Evolutionary conservation across 768 basidiomycete species (phyloP).

Genomic region (Hygrophorus pudorinus): DNA sequence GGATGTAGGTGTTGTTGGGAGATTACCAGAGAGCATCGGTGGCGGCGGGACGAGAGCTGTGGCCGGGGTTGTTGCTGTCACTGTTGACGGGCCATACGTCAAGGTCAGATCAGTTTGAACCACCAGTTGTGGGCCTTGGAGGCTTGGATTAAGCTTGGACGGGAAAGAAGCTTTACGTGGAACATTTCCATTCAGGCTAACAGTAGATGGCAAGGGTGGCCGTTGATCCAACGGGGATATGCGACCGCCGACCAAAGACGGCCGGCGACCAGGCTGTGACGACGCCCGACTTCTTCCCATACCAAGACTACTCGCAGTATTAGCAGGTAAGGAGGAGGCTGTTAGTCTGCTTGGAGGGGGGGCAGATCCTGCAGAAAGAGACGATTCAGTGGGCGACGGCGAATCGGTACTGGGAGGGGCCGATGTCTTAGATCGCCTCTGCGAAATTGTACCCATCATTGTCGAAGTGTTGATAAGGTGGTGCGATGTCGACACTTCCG

Average conservation of each 20-base stretch:
- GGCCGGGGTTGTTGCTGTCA: slow-evolving; percentile 15
- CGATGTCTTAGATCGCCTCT: slow-evolving; percentile 57
- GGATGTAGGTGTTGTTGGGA: slow-evolving; percentile 68
- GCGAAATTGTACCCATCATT: slow-evolving; percentile 54
- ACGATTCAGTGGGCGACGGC: slow-evolving; percentile 42
- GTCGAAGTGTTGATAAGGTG: slow-evolving; percentile 50
- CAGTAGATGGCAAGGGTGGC: slow-evolving; percentile 40
- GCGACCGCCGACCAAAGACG: slow-evolving; percentile 43
- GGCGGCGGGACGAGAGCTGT: slow-evolving; percentile 35
- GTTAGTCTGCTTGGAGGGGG: slow-evolving; percentile 23
- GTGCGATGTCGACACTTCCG: slow-evolving; percentile 25
- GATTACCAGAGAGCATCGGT: slow-evolving; percentile 38
- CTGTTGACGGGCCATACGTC: slow-evolving; percentile 12
- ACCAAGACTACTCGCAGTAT: slow-evolving; percentile 23
- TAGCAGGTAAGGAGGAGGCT: slow-evolving; percentile 31
- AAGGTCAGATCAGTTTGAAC: slow-evolving; percentile 41
- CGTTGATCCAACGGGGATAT: slow-evolving; percentile 43
- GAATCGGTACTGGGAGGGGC: slow-evolving; percentile 46
- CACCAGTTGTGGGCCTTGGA: slow-evolving; percentile 35
- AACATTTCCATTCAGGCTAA: slow-evolving; percentile 23
- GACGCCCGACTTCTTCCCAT: slow-evolving; percentile 52
- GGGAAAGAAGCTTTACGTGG: slow-evolving; percentile 55
- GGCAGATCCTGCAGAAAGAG: slow-evolving; percentile 31
- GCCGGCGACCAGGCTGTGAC: slow-evolving; percentile 70
- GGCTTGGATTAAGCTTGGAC: slow-evolving; percentile 43